phyloP scores from a whole-genome alignment of 208 protist genomes.

The Vickermania ingenoplastis region DNA sequence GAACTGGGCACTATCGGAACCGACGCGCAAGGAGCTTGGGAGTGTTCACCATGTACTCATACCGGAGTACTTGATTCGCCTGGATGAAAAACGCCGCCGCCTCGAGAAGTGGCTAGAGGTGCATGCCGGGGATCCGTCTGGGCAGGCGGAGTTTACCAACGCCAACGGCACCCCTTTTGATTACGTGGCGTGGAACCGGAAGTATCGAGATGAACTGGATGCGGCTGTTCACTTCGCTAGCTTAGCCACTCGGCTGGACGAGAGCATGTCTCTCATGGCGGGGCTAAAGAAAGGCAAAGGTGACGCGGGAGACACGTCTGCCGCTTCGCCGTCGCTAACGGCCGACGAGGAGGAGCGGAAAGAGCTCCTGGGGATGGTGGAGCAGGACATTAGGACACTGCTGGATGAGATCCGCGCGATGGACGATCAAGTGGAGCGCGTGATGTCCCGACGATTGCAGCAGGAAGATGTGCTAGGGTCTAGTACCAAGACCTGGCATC shows the following conservation, averaged over 20 bases:
- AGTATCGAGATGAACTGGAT: slow-evolving; percentile 69
- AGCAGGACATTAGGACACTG: slow-evolving; percentile 56
- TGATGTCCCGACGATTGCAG: slow-evolving; percentile 60
- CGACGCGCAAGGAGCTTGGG: slow-evolving; percentile 32
- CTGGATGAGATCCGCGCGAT: slow-evolving; percentile 29
- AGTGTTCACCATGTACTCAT: slow-evolving; percentile 72
- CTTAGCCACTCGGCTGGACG: slow-evolving; percentile 44
- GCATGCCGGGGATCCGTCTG: slow-evolving; percentile 8
- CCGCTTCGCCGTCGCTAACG: not conserved
- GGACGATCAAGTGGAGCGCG: slow-evolving; percentile 35
- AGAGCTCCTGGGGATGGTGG: slow-evolving; percentile 61
- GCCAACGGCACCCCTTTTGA: slow-evolving; percentile 45
- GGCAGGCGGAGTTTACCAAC: slow-evolving; percentile 23
- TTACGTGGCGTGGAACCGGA: slow-evolving; percentile 62
- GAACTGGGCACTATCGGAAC: slow-evolving; percentile 46
- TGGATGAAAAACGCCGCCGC: slow-evolving; percentile 38
- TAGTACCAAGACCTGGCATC: slow-evolving; percentile 51
- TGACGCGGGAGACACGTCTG: not conserved
- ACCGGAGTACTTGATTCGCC: slow-evolving; percentile 71
- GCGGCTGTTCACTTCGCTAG: slow-evolving; percentile 31
- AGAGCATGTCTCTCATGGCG: slow-evolving; percentile 43
- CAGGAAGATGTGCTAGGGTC: slow-evolving; percentile 67
- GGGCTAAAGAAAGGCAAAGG: slow-evolving; percentile 17
- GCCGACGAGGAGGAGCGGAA: not conserved
- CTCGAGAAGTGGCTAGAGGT: slow-evolving; percentile 45